Evolutionary conservation across 139 green algal species (phyloP).

Genomic region (Mesostigma viride): DNA sequence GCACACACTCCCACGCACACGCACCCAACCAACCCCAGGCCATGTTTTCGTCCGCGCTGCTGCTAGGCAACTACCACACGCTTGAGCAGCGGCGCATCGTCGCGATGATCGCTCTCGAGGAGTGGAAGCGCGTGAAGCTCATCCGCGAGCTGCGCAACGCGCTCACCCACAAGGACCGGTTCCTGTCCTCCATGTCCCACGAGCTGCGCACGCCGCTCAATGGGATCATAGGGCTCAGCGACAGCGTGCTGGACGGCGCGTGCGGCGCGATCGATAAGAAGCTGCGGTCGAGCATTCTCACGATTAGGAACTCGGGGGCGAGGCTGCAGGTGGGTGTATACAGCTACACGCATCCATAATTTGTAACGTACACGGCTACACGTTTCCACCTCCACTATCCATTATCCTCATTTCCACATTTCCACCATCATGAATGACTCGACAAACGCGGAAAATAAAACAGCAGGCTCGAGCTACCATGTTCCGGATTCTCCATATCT

Average conservation of each 20-base stretch:
- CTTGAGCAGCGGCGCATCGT: background rate
- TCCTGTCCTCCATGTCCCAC: conserved; percentile 59
- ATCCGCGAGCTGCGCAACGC: conserved; percentile 35
- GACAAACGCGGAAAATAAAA: too few relatives aligned
- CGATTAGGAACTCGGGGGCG: background rate
- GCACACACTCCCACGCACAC: too few relatives aligned
- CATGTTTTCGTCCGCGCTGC: background rate
- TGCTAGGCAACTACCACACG: background rate
- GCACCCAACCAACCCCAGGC: too few relatives aligned
- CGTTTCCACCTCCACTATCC: too few relatives aligned
- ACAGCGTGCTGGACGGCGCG: conserved; percentile 7
- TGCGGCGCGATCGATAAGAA: background rate
- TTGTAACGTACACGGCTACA: too few relatives aligned
- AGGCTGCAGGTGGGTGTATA: too few relatives aligned
- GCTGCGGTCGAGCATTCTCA: background rate
- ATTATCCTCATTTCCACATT: too few relatives aligned
- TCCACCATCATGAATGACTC: too few relatives aligned
- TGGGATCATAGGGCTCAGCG: conserved; percentile 57
- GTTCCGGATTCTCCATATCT: too few relatives aligned
- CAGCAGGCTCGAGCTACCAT: too few relatives aligned
- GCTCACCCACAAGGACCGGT: conserved; percentile 62
- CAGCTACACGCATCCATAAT: too few relatives aligned
- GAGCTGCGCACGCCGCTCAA: conserved; percentile 71
- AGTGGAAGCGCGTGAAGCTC: conserved; percentile 18
- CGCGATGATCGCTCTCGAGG: background rate